Conservation (phyloP, 2,329 filamentous ascomycete species). For the Xylariaceae sp. region DNA sequence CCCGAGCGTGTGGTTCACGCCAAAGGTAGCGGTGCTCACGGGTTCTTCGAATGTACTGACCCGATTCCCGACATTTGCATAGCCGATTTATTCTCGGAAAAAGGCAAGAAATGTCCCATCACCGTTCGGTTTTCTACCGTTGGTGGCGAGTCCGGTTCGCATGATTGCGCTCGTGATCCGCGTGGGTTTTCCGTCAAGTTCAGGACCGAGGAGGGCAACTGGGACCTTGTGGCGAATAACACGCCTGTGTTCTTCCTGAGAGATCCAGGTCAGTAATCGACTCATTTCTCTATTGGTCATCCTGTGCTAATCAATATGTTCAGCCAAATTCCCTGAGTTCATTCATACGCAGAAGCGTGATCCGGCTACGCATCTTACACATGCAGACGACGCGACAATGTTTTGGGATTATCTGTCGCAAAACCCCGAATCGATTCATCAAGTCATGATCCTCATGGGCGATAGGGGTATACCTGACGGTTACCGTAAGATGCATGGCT, state of each 20-base stretch:
- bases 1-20: constrained; percentile 26
- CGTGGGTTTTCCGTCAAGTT: constrained; percentile 71
- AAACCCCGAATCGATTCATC: constrained; percentile 59
- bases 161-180: constrained; percentile 52
- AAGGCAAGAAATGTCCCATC: constrained; percentile 64
- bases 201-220: constrained; percentile 68
- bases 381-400: constrained; percentile 46
- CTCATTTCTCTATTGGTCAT: too few species aligned
- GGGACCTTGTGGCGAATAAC: constrained; percentile 67
- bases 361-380: constrained; percentile 59
- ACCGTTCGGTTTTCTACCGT: constrained; percentile 70
- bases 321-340: constrained; percentile 66
- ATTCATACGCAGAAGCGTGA: constrained; percentile 74
- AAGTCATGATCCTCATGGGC: constrained; percentile 61
- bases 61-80: constrained; percentile 49
- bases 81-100: constrained; percentile 44
- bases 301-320: neutral
- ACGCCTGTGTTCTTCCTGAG: constrained; percentile 72
- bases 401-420: constrained; percentile 63
- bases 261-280: constrained; percentile 43
- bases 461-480: constrained; percentile 62
- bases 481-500: constrained; percentile 62
- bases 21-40: constrained; percentile 21
- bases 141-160: constrained; percentile 60
- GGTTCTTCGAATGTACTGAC: constrained; percentile 38